These are phyloP conservation scores for Phylloporus sp. DNA, from an alignment of 768 basidiomycete species.

Conservation along the genomic window DNA sequence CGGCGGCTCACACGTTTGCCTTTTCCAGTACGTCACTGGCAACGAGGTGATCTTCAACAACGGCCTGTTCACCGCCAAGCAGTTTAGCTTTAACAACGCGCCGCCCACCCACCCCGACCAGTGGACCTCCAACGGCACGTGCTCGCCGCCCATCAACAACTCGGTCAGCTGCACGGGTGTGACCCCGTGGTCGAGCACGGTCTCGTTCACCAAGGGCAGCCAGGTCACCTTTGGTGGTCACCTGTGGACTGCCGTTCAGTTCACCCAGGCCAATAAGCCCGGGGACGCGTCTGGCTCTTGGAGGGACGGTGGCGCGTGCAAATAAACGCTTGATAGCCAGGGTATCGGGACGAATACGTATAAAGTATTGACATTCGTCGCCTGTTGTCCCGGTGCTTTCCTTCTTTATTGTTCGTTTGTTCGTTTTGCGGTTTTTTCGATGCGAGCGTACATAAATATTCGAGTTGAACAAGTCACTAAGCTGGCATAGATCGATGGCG, in stretches of 20 bases:
- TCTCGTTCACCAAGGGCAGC: constrained; percentile 16
- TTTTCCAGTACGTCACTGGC: constrained; percentile 26
- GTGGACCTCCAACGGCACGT: constrained; percentile 11
- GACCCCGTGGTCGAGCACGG: constrained; percentile 9
- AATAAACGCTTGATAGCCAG: too few species aligned
- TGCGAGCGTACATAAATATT: too few species aligned
- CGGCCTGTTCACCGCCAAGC: constrained; percentile 22
- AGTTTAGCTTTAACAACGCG: constrained; percentile 24
- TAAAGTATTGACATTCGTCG: too few species aligned
- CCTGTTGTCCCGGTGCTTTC: too few species aligned
- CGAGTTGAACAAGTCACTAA: too few species aligned
- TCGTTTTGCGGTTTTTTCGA: too few species aligned
- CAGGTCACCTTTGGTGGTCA: constrained; percentile 10
- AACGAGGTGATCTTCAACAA: constrained; percentile 19
- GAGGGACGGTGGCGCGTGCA: constrained; percentile 20
- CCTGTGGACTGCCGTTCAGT: constrained; percentile 26
- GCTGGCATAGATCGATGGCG: too few species aligned
- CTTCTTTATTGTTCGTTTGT: too few species aligned
- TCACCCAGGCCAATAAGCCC: constrained; percentile 15
- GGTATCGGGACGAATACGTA: too few species aligned
- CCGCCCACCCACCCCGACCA: constrained; percentile 14
- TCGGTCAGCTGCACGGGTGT: constrained; percentile 21
- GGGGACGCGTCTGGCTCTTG: constrained; percentile 27
- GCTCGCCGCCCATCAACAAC: constrained; percentile 22
- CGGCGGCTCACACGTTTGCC: background rate